Percentiles rank a stretch among this genome's conserved stretches.
Conservation (phyloP, 2,329 filamentous ascomycete genomes). For the Salinomyces thailandicus region DNA sequence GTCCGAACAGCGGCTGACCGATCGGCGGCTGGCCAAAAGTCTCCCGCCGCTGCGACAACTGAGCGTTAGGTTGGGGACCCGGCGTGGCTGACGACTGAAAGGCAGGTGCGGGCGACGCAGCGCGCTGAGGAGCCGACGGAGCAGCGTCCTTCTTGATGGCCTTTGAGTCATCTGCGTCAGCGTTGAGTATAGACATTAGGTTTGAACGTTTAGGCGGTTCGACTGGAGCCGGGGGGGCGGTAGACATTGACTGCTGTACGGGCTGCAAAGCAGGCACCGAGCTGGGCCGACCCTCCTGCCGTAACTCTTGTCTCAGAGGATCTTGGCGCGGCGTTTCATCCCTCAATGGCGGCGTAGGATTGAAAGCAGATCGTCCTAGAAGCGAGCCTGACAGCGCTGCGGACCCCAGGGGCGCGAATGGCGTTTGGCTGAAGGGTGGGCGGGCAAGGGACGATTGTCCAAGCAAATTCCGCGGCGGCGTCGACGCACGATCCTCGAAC, state of each 20-base stretch:
- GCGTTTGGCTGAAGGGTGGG: slow-evolving; percentile 10
- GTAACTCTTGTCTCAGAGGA: neutral
- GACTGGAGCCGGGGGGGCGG: slow-evolving; percentile 21
- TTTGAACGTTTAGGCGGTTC: slow-evolving; percentile 30
- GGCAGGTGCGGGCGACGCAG: slow-evolving; percentile 7
- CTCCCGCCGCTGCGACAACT: slow-evolving; percentile 13
- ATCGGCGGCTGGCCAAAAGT: slow-evolving; percentile 20
- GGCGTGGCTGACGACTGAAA: slow-evolving; percentile 8
- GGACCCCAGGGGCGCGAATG: slow-evolving; percentile 10
- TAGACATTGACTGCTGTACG: slow-evolving; percentile 13
- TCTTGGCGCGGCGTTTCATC: slow-evolving; percentile 11
- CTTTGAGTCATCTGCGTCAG: slow-evolving; percentile 24
- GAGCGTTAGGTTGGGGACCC: slow-evolving; percentile 10
- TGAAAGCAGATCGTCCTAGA: slow-evolving; percentile 12
- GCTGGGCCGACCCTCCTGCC: slow-evolving; percentile 14
- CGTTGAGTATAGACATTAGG: slow-evolving; percentile 26
- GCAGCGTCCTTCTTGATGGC: slow-evolving; percentile 22
- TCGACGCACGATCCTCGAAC: slow-evolving; percentile 21
- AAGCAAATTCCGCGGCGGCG: slow-evolving; percentile 17
- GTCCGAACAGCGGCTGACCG: slow-evolving; percentile 16
- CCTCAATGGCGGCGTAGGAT: slow-evolving; percentile 22
- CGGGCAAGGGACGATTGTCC: slow-evolving; percentile 9
- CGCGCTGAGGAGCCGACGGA: slow-evolving; percentile 6
- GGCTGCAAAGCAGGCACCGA: slow-evolving; percentile 15
- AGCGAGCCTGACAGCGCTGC: slow-evolving; percentile 11